phyloP scores from a whole-genome alignment of 441 rosid species.

The Corymbia calophylla region DNA sequence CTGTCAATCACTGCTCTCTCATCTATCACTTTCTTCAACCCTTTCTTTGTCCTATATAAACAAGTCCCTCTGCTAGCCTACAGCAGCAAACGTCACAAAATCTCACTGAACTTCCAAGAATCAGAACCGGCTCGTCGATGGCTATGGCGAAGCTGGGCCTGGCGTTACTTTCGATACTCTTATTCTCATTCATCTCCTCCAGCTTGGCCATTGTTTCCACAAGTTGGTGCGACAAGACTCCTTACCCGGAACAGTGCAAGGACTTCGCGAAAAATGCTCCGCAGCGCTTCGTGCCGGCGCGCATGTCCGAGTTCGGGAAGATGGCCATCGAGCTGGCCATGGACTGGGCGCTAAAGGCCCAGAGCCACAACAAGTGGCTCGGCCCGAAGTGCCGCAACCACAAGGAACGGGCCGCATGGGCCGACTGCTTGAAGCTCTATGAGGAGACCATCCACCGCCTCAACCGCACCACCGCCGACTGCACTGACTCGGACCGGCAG shows the following conservation, averaged over 20 bases:
- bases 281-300: constrained; percentile 2
- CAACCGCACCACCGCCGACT: constrained; percentile 42
- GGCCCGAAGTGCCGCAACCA: constrained; percentile 31
- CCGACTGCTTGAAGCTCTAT: constrained; percentile 68
- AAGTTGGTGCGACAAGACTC: constrained; percentile 41
- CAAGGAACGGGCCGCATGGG: constrained; percentile 65
- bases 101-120: background rate
- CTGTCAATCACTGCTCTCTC: background rate
- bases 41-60: background rate
- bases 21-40: background rate
- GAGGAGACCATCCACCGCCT: constrained; percentile 41
- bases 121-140: background rate
- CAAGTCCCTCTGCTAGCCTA: background rate
- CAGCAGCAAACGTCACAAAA: background rate
- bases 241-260: constrained; percentile 43
- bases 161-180: background rate
- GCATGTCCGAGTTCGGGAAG: constrained; percentile 24
- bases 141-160: background rate
- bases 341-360: constrained; percentile 37
- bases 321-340: constrained; percentile 26
- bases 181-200: background rate
- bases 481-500: constrained; percentile 47
- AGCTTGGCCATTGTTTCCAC: background rate
- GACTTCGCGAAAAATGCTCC: constrained; percentile 20
- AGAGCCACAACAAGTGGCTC: constrained; percentile 28